Conservation (phyloP, 805 yeast species). For the Candida sakaeoensis region DNA sequence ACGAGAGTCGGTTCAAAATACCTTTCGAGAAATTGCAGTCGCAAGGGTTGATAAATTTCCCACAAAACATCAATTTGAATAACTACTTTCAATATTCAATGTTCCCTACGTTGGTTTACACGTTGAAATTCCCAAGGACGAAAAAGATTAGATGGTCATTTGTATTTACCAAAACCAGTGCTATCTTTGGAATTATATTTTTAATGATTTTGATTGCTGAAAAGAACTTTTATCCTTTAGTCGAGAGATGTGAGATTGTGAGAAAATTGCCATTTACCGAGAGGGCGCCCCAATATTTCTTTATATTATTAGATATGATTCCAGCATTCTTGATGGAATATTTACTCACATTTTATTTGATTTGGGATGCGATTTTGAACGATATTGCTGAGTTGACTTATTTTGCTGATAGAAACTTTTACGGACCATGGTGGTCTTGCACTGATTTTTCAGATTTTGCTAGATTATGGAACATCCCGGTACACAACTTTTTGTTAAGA, state of each 20-base stretch:
- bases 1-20: slow-evolving; percentile 9
- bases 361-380: slow-evolving; percentile 93
- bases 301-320: slow-evolving; percentile 64
- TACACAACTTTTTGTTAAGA: slow-evolving; percentile 80
- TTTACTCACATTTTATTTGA: slow-evolving; percentile 75
- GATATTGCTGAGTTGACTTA: slow-evolving; percentile 83
- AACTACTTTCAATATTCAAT: slow-evolving; percentile 77
- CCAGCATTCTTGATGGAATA: slow-evolving; percentile 79
- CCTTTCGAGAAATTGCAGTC: slow-evolving; percentile 10
- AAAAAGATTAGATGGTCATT: slow-evolving; percentile 63
- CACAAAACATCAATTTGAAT: slow-evolving; percentile 58
- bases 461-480: slow-evolving; percentile 92
- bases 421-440: slow-evolving; percentile 98
- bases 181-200: slow-evolving; percentile 82
- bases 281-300: slow-evolving; percentile 47
- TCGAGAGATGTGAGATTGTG: slow-evolving; percentile 53
- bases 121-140: slow-evolving; percentile 79
- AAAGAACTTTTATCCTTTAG: slow-evolving; percentile 69
- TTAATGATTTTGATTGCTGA: slow-evolving; percentile 82
- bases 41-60: slow-evolving; percentile 46
- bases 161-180: slow-evolving; percentile 64
- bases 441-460: slow-evolving; percentile 91
- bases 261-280: slow-evolving; percentile 46
- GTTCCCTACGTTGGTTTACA: slow-evolving; percentile 88
- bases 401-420: slow-evolving; percentile 89